Evolutionary conservation across 148 eudicot species (phyloP).

Genomic region (Arbutus unedo): DNA sequence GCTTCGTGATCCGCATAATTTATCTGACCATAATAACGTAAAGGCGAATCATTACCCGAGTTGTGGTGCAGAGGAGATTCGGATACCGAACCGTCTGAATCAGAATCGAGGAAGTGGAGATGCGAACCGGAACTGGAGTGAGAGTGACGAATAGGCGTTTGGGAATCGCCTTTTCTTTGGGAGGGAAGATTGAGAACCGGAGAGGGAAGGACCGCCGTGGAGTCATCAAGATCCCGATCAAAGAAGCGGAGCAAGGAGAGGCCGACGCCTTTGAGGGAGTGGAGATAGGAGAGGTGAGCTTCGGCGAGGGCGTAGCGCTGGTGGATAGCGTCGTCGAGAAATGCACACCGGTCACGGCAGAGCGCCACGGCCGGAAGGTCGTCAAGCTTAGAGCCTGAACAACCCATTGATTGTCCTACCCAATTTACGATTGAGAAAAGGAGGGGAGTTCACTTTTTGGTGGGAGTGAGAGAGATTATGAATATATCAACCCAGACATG

Average conservation of each 20-base stretch:
- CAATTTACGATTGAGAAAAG: background rate
- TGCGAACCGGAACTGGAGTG: constrained; percentile 51
- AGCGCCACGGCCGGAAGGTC: constrained; percentile 77
- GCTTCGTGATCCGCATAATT: constrained; percentile 22
- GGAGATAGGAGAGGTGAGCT: constrained; percentile 61
- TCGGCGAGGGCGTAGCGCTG: constrained; percentile 66
- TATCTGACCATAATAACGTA: constrained; percentile 22
- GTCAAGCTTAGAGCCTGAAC: constrained; percentile 71
- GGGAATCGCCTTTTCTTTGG: constrained; percentile 31
- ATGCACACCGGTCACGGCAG: constrained; percentile 58
- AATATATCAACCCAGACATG: constrained; percentile 9
- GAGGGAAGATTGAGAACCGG: constrained; percentile 38
- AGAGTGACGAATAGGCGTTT: constrained; percentile 20
- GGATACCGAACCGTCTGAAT: constrained; percentile 27
- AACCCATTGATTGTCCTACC: constrained; percentile 52
- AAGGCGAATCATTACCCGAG: constrained; percentile 15
- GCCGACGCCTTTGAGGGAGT: constrained; percentile 59
- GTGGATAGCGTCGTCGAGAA: constrained; percentile 51
- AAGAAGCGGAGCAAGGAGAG: constrained; percentile 55
- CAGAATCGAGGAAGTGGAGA: constrained; percentile 53
- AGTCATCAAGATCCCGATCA: constrained; percentile 15
- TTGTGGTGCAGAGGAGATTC: constrained; percentile 40
- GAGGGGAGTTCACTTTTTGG: background rate
- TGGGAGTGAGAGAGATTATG: constrained; percentile 11
- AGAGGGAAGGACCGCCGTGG: constrained; percentile 25